Evolutionary conservation across 106 monocot genomes (phyloP), one percentile per base, ranked within the genome.

Genomic region (Platanthera zijinensis): DNA sequence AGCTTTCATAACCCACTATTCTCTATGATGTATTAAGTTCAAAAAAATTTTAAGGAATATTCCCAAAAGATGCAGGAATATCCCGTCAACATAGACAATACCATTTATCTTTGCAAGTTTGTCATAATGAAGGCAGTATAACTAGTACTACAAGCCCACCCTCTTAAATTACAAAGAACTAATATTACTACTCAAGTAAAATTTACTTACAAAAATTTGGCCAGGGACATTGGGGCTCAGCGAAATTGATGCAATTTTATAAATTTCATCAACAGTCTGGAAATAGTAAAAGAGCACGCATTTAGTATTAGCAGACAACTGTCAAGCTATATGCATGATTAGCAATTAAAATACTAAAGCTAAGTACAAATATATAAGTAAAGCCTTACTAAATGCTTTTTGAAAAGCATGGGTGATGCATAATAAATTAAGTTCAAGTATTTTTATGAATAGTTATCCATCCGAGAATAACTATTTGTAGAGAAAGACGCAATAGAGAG

Each of bases 201-300:
- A 69, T 86, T 57, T 45, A 94, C 99, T 94, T 90, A 99, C 99
- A 84, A 99, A 99, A 83, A 99, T 99, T 75, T 99, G 99, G 30
- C 94, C 94, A 51, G 99, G 90, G 7, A 99, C 94, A 82, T 92
- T 99, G 52, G 94, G 94, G 75, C 99, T 94, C 76, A 99, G 99
- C 53, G 94, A 82, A 81, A 99, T 74, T 61, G 99, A 99, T 62
- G 99, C 80, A 78, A 99, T 94, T 75, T 99, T 99, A 83, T 94
- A 99, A 64, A 99, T 94, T 85, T 99, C 99, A 79, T 94, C 97
- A 19, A 99, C 94, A 17, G 90, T 92, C 99, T 99, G 87, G 32
- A 75, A 11, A 51, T 10, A 49, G 13, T 54, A 66, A 48, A 51
- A 14, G 28, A 76, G 21, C 3, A 25, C 17, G 64, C 68, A 78